Percentiles rank a stretch among this genome's conserved stretches.
These are phyloP conservation scores for Aspergillus heteromorphus DNA, from an alignment of 495 filamentous ascomycete genomes.

Conservation along the genomic window DNA sequence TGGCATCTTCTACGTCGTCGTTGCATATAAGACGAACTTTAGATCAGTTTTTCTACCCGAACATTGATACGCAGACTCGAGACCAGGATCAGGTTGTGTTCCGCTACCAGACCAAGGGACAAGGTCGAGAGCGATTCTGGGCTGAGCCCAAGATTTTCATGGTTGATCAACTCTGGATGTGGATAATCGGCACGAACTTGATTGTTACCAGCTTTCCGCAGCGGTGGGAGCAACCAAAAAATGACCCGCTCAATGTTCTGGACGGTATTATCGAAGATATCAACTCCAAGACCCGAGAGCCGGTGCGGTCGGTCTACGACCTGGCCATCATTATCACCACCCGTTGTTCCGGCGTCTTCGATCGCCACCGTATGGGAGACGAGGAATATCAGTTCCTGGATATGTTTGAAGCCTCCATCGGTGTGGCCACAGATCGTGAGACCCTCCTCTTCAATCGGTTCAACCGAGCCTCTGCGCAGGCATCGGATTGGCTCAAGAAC, in stretches of 20 bases:
- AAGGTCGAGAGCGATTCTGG: conserved; percentile 23
- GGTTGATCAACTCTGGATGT: conserved; percentile 73
- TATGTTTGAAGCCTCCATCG: conserved; percentile 67
- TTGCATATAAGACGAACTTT: conserved; percentile 64
- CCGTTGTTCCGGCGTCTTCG: conserved; percentile 61
- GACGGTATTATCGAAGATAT: conserved; percentile 64
- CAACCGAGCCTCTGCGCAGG: conserved; percentile 55
- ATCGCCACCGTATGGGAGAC: conserved; percentile 55
- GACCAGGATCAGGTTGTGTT: conserved; percentile 69
- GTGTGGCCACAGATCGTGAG: conserved; percentile 58
- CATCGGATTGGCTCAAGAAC: conserved; percentile 56
- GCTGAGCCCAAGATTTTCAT: conserved; percentile 65
- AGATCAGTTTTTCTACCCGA: conserved; percentile 68
- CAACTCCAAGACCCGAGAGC: conserved; percentile 61
- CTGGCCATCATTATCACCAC: conserved; percentile 60
- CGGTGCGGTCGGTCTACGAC: conserved; percentile 59
- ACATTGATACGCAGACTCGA: conserved; percentile 60
- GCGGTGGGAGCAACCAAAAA: conserved; percentile 65
- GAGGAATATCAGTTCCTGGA: conserved; percentile 66
- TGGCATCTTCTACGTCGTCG: conserved; percentile 47
- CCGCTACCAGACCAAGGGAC: conserved; percentile 48
- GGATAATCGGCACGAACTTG: conserved; percentile 59
- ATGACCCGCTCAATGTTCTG: conserved; percentile 59
- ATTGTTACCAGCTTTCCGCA: conserved; percentile 66
- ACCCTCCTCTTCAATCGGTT: conserved; percentile 60